Percentiles rank a stretch among this genome's conserved stretches.
phyloP scores from a whole-genome alignment of 441 rosid species.

The Gossypium laxum region DNA sequence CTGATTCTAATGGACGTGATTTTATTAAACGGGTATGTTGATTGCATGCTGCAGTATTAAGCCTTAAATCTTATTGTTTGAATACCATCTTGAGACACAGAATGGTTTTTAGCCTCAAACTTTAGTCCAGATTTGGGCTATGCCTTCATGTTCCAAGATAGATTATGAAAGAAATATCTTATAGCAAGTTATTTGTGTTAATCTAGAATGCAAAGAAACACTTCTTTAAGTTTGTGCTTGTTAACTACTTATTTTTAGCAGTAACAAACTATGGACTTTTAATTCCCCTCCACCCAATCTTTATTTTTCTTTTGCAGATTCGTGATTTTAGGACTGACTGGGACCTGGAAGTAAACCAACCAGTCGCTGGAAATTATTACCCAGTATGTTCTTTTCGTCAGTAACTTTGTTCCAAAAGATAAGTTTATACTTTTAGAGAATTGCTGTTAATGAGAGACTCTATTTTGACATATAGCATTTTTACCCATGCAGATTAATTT shows the following conservation, averaged over 20 bases:
- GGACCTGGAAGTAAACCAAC: slow-evolving; percentile 88
- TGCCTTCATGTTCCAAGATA: slow-evolving; percentile 7
- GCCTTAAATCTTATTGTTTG: background rate
- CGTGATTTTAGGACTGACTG: slow-evolving; percentile 89
- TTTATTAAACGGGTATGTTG: slow-evolving; percentile 74
- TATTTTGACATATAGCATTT: background rate
- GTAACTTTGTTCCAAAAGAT: background rate
- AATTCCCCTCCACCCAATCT: background rate
- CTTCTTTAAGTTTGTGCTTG: slow-evolving; percentile 2
- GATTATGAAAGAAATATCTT: background rate
- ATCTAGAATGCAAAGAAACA: background rate
- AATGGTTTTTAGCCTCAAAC: slow-evolving; percentile 5
- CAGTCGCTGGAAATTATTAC: slow-evolving; percentile 90
- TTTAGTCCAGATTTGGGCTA: slow-evolving; percentile 1
- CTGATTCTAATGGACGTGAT: slow-evolving; percentile 96
- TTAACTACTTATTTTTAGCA: slow-evolving; percentile 11
- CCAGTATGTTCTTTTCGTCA: slow-evolving; percentile 47
- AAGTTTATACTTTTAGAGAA: background rate
- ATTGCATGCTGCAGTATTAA: background rate
- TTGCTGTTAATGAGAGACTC: background rate
- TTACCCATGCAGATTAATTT: slow-evolving; percentile 60
- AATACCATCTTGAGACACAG: background rate
- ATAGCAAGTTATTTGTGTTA: background rate
- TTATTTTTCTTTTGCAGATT: slow-evolving; percentile 41
- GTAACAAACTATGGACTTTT: slow-evolving; percentile 7